phyloP scores from a whole-genome alignment of 331 rosid species.

The Quercus phellos region DNA sequence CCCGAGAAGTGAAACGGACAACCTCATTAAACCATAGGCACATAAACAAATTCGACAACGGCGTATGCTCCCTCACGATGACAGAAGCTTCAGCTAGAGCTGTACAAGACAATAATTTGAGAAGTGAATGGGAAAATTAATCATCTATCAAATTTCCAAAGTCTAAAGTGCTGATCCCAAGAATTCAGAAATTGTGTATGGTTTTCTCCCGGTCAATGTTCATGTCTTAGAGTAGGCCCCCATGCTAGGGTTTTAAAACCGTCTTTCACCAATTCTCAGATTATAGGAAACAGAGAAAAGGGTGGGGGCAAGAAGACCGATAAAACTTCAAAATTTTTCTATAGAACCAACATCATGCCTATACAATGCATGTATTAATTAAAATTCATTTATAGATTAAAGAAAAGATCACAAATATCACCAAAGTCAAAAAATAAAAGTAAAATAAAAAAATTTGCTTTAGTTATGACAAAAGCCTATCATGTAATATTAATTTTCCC shows the following conservation, averaged over 20 bases:
- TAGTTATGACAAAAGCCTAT: too few species aligned
- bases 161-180: constrained; percentile 4
- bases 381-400: too few species aligned
- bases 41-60: constrained; percentile 63
- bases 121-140: constrained; percentile 7
- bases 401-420: too few species aligned
- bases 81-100: constrained; percentile 92
- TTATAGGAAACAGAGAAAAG: neutral
- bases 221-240: neutral
- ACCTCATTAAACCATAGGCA: constrained; percentile 95
- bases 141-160: neutral
- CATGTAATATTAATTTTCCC: too few species aligned
- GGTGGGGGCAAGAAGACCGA: neutral
- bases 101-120: constrained; percentile 35
- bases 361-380: too few species aligned
- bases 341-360: too few species aligned
- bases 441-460: neutral
- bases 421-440: neutral
- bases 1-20: constrained; percentile 91
- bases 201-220: neutral
- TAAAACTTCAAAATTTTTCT: too few species aligned
- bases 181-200: neutral
- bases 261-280: neutral
- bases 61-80: constrained; percentile 72
- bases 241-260: neutral